Percentiles rank a stretch among this genome's conserved stretches.
phyloP scores from a whole-genome alignment of 345 rosid genomes.

The Draba incana region DNA sequence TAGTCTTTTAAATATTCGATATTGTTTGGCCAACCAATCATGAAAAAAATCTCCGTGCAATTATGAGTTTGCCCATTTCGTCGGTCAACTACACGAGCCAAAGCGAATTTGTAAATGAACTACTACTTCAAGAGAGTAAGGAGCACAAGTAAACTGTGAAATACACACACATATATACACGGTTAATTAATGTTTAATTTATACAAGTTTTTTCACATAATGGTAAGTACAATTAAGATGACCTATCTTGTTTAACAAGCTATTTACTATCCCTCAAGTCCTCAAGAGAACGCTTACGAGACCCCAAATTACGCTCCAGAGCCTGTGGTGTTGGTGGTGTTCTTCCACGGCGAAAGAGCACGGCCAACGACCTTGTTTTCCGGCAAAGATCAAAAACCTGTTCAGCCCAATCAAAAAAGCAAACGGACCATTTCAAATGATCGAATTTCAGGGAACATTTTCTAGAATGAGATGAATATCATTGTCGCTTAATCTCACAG shows the following conservation, averaged over 20 bases:
- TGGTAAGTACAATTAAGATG: background rate
- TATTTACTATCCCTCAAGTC: conserved; percentile 55
- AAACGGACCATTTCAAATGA: conserved; percentile 5
- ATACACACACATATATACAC: conserved; percentile 7
- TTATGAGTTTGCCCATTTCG: conserved; percentile 4
- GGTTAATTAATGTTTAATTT: conserved; percentile 14
- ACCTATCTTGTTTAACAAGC: conserved; percentile 9
- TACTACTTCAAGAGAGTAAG: background rate
- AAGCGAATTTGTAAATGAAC: too few relatives aligned
- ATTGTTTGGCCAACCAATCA: background rate
- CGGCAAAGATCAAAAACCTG: conserved; percentile 93
- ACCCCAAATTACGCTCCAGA: conserved; percentile 80
- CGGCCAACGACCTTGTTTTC: conserved; percentile 81
- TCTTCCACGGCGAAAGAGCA: conserved; percentile 81
- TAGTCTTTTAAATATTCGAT: background rate
- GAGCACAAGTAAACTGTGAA: background rate
- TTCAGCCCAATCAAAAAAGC: background rate
- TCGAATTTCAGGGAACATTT: background rate
- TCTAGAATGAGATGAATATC: background rate
- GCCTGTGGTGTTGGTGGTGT: conserved; percentile 87
- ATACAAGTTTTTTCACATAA: conserved; percentile 16
- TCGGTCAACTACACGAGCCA: background rate
- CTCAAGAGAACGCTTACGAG: conserved; percentile 91
- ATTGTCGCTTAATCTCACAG: conserved; percentile 51
- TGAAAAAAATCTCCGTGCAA: background rate